Conservation (phyloP, 441 rosid species). For the Adansonia rubrostipa region DNA sequence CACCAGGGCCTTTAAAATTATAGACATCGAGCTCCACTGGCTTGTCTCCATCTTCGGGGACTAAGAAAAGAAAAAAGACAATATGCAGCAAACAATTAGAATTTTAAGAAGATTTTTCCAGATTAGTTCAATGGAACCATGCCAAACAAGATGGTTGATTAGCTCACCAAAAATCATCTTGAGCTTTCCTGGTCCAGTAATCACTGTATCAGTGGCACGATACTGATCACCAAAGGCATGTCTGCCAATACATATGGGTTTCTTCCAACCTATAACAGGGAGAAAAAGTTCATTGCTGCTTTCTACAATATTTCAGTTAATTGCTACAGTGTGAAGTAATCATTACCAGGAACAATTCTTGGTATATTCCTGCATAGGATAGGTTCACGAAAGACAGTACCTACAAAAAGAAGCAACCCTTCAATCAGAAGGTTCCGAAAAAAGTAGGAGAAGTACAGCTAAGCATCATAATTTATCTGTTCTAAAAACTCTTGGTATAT, state of each 20-base stretch:
- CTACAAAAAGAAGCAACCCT: conserved; percentile 45
- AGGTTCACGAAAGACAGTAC: conserved; percentile 97
- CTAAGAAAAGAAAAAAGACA: conserved; percentile 39
- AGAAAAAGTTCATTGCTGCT: conserved; percentile 29
- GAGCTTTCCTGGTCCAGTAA: conserved; percentile 87
- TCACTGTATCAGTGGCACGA: conserved; percentile 78
- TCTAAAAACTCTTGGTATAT: not conserved
- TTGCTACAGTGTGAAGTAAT: conserved; percentile 8
- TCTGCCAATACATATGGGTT: conserved; percentile 95
- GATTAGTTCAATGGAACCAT: not conserved
- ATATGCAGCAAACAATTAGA: conserved; percentile 14
- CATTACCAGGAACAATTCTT: conserved; percentile 82
- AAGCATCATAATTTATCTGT: conserved; percentile 8
- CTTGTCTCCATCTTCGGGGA: conserved; percentile 65
- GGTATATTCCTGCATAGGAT: conserved; percentile 87
- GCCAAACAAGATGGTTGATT: conserved; percentile 29
- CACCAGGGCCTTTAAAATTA: conserved; percentile 91
- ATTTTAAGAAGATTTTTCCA: not conserved
- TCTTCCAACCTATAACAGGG: conserved; percentile 77
- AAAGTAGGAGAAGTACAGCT: not conserved
- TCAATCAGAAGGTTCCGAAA: conserved; percentile 17
- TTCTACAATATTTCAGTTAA: conserved; percentile 14
- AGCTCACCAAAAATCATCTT: conserved; percentile 89
- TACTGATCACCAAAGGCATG: conserved; percentile 99
- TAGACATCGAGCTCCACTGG: conserved; percentile 73